Conservation (phyloP, 805 yeast genomes). For the Lachancea quebecensis region DNA sequence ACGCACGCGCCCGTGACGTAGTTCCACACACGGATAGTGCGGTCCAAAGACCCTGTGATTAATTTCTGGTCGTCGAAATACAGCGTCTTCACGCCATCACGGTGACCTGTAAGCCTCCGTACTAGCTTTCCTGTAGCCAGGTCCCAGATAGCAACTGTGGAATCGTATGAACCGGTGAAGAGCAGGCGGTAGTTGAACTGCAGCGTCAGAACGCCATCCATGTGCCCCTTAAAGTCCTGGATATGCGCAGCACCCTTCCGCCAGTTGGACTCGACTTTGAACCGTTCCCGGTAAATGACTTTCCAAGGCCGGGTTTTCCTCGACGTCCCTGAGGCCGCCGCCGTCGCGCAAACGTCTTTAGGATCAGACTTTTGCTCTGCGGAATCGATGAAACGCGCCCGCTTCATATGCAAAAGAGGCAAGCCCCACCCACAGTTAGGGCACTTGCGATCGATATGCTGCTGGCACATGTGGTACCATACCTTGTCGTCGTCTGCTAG, state of each 20-base stretch:
- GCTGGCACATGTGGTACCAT: slow-evolving; percentile 98
- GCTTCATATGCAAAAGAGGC: slow-evolving; percentile 85
- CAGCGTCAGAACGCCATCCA: slow-evolving; percentile 81
- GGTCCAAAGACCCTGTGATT: slow-evolving; percentile 87
- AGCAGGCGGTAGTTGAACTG: slow-evolving; percentile 75
- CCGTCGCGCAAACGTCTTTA: neutral
- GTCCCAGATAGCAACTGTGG: slow-evolving; percentile 91
- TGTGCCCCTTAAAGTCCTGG: slow-evolving; percentile 69
- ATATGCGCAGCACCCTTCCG: slow-evolving; percentile 67
- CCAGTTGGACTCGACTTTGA: slow-evolving; percentile 91
- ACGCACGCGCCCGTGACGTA: slow-evolving; percentile 91
- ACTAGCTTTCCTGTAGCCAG: slow-evolving; percentile 69
- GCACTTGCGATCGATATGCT: slow-evolving; percentile 94
- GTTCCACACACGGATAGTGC: slow-evolving; percentile 92
- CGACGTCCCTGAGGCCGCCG: neutral
- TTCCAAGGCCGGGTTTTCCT: slow-evolving; percentile 79
- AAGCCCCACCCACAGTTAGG: slow-evolving; percentile 99
- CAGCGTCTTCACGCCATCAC: slow-evolving; percentile 76
- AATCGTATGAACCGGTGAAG: slow-evolving; percentile 90
- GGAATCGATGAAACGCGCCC: slow-evolving; percentile 38
- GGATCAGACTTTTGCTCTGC: neutral
- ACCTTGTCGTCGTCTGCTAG: slow-evolving; percentile 95
- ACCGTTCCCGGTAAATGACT: slow-evolving; percentile 85
- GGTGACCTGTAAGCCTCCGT: slow-evolving; percentile 80
- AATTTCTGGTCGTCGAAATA: slow-evolving; percentile 84